Evolutionary conservation across 768 basidiomycete genomes (phyloP).

Genomic region (Tremella yokohamensis): DNA sequence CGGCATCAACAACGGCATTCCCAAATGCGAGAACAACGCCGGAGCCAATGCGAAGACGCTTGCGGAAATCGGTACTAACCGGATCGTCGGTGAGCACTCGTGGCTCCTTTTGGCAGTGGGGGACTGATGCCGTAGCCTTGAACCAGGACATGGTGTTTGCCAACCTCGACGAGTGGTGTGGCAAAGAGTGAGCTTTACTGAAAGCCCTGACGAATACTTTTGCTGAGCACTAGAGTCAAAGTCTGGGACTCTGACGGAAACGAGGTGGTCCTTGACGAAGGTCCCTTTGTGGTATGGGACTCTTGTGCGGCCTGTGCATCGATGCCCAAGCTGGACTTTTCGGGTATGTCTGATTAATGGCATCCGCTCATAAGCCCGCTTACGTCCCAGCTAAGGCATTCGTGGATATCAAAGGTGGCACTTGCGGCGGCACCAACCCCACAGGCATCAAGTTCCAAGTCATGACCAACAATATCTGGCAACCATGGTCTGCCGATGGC

Average conservation of each 20-base stretch:
- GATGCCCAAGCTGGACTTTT: not conserved
- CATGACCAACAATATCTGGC: constrained; percentile 20
- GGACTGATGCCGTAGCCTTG: constrained; percentile 5
- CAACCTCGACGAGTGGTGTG: constrained; percentile 15
- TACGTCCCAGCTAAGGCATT: constrained; percentile 16
- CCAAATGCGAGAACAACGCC: constrained; percentile 11
- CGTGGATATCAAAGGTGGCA: constrained; percentile 23
- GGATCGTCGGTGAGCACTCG: constrained; percentile 10
- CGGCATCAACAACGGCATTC: constrained; percentile 19
- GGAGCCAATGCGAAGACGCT: constrained; percentile 7
- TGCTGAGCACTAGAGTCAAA: constrained; percentile 7
- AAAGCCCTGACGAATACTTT: not conserved
- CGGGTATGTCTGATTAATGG: not conserved
- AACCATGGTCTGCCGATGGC: constrained; percentile 13
- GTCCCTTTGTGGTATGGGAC: constrained; percentile 31
- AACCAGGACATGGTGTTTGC: constrained; percentile 12
- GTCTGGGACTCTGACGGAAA: constrained; percentile 13
- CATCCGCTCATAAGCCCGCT: not conserved
- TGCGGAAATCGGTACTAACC: constrained; percentile 12
- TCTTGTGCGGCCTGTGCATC: constrained; percentile 23
- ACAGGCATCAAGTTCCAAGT: constrained; percentile 19
- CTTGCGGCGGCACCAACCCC: constrained; percentile 28
- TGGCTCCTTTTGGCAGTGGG: not conserved
- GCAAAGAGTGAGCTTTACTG: constrained; percentile 11
- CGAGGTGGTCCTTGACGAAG: constrained; percentile 3